phyloP scores from a whole-genome alignment of 352 stramenopile genomes.

The Pythium guiyangense region DNA sequence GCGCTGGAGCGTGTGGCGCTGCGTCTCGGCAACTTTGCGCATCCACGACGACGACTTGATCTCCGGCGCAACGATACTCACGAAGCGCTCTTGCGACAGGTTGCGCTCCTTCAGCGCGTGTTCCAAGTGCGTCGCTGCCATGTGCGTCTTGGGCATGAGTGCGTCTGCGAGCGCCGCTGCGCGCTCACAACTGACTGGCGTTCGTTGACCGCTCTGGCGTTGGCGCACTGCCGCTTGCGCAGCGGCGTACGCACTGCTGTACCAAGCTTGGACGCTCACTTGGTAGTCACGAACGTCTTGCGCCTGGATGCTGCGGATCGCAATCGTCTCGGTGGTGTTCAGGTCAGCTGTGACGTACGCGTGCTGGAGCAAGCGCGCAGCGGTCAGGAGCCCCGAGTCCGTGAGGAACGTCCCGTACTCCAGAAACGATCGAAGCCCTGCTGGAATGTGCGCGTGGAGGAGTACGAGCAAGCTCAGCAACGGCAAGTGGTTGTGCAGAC shows the following conservation, averaged over 20 bases:
- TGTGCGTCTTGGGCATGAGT: conserved; percentile 35
- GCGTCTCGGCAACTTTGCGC: conserved; percentile 38
- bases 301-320: conserved; percentile 5
- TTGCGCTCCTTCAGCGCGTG: conserved; percentile 42
- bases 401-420: conserved; percentile 66
- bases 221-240: background rate
- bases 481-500: conserved; percentile 15
- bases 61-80: conserved; percentile 53
- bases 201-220: background rate
- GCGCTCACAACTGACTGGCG: background rate
- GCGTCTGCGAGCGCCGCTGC: conserved; percentile 5
- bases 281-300: conserved; percentile 12
- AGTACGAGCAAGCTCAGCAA: conserved; percentile 32
- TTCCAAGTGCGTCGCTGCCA: conserved; percentile 41
- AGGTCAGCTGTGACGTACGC: conserved; percentile 24
- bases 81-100: conserved; percentile 45
- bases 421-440: conserved; percentile 46
- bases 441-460: conserved; percentile 25
- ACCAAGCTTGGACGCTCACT: conserved; percentile 23
- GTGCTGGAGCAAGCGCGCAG: conserved; percentile 45
- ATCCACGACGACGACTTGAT: conserved; percentile 63
- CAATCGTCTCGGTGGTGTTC: background rate
- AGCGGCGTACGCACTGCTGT: conserved; percentile 14
- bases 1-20: conserved; percentile 51
- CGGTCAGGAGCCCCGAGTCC: conserved; percentile 29